Conservation (phyloP, 495 filamentous ascomycete species). For the Rhypophila decipiens region DNA sequence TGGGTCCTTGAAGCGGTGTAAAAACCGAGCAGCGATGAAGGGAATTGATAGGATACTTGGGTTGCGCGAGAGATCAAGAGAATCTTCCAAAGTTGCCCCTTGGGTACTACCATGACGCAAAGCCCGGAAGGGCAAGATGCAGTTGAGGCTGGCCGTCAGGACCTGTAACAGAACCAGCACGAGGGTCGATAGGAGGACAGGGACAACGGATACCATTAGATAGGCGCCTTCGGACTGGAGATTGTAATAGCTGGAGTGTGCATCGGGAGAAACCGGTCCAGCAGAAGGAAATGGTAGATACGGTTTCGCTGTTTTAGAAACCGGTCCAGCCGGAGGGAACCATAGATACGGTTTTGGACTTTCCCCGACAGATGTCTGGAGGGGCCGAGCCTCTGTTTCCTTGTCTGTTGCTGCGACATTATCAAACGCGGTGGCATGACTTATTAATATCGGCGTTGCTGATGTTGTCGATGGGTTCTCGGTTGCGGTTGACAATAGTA, state of each 20-base stretch:
- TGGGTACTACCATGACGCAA: neutral
- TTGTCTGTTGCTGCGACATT: too few relatives aligned
- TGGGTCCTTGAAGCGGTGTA: neutral
- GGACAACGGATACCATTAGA: neutral
- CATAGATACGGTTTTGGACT: too few relatives aligned
- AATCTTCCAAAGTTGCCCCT: neutral
- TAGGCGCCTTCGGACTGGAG: neutral
- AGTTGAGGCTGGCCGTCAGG: neutral
- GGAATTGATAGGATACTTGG: neutral
- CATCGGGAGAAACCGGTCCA: neutral
- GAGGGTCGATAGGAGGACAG: neutral
- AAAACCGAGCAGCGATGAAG: neutral
- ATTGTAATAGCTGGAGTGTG: neutral
- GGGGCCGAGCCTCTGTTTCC: too few relatives aligned
- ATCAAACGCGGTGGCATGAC: too few relatives aligned
- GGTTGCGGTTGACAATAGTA: too few relatives aligned
- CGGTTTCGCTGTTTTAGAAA: too few relatives aligned
- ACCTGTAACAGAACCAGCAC: neutral
- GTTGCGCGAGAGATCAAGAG: neutral
- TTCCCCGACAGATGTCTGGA: too few relatives aligned
- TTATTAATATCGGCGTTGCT: too few relatives aligned
- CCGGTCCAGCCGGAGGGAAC: too few relatives aligned
- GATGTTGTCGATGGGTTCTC: too few relatives aligned
- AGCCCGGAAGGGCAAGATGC: neutral
- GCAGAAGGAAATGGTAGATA: too few relatives aligned